Conservation (phyloP, 176 grass and related monocot species). For the Miscanthus lutarioriparius region DNA sequence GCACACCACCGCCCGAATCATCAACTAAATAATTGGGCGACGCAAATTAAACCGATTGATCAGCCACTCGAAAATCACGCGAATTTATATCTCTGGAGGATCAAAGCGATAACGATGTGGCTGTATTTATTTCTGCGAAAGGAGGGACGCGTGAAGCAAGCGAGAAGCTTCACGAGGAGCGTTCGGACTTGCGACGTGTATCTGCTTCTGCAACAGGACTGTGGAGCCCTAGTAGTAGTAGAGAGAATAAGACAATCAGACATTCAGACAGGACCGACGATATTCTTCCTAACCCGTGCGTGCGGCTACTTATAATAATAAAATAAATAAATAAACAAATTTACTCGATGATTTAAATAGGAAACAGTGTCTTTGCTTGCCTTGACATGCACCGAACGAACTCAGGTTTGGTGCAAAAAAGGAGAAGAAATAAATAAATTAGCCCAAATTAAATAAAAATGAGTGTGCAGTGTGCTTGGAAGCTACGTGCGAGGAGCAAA, state of each 20-base stretch:
- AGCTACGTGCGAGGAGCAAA: constrained; percentile 62
- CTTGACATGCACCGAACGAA: constrained; percentile 34
- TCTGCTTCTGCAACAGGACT: neutral
- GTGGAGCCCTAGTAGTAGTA: neutral
- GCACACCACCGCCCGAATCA: neutral
- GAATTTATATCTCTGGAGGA: neutral
- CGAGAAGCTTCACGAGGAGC: constrained; percentile 43
- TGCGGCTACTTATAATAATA: neutral
- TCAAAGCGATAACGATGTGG: constrained; percentile 15
- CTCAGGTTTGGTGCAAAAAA: constrained; percentile 18
- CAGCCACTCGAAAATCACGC: neutral
- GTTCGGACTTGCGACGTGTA: neutral
- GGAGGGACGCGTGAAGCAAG: constrained; percentile 33
- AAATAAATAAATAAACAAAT: neutral
- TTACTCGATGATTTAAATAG: neutral
- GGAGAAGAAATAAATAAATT: neutral
- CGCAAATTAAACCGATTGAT: neutral
- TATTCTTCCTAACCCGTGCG: constrained; percentile 42
- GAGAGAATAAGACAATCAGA: constrained; percentile 18
- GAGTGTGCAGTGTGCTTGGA: constrained; percentile 42
- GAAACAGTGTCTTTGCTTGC: constrained; percentile 33
- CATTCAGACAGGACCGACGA: constrained; percentile 24
- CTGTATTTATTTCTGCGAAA: constrained; percentile 1
- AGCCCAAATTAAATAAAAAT: neutral
- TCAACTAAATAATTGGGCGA: neutral